Base-by-base conservation (phyloP, 495 filamentous ascomycete species). In the Xylaria grammica region DNA sequence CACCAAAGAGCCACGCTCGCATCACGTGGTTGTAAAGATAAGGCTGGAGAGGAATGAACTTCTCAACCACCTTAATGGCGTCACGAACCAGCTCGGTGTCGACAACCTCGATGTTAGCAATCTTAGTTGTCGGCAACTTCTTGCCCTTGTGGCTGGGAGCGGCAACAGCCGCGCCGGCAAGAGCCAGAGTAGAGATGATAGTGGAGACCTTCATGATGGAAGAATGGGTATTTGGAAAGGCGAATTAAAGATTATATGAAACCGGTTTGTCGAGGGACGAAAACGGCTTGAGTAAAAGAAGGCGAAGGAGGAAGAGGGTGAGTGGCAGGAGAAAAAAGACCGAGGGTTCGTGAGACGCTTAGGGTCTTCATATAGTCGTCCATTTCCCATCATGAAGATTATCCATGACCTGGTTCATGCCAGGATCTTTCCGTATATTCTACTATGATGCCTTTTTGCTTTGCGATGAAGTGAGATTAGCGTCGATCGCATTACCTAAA, bases 1-100 rank as follows among this genome's bases (percentile, higher is more conserved):
- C 69, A 52, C 71, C 71, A 32, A 71, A 73, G 11, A 73, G 63
- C 71, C 71, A 73, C 30, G 69, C 63, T 32, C 71, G 71, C 65
- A 73, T 73, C 24, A 73, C 66, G 34, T 73, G 71, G 60, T 67
- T 69, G 45, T 60, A 73, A 26, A 71, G 67, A 55, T 57, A 72
- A 20, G 52, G 62, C 62, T 64, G 62, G 15, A 64, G 62, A 32
- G 62, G 52, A 38, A 64, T 58, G 53, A 64, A 64, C 29, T 64
- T 50, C 62, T 64, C 45, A 13, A 58, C 62, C 22, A 49, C 62
- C 34, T 55, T 36, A 22, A 64, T 30, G 30, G 45, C 62, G 34
- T 57, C 29, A n/a, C 62, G 52, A 17, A 64, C 62, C 1, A 64
- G 24, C 13, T 32, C 52, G 1, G 62, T 64, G 34, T 64, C 62